A percentile compares a stretch with the other conserved stretches of the same genome.
Conservation (phyloP, 2,329 filamentous ascomycete species). For the Coniochaeta hoffmannii region DNA sequence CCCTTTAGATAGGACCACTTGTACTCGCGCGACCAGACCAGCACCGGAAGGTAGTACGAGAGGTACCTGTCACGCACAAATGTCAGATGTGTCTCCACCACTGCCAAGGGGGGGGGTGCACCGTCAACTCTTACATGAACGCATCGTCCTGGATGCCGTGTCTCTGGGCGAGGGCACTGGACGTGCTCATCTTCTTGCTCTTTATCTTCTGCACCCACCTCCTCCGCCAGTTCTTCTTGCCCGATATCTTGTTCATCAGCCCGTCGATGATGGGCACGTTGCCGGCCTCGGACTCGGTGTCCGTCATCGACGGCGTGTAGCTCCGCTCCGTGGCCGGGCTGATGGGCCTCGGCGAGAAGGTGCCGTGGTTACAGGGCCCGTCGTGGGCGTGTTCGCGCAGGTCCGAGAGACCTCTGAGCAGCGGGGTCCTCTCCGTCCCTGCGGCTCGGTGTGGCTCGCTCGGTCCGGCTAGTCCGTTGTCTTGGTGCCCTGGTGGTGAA, state of each 20-base stretch:
- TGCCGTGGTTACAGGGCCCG: slow-evolving; percentile 61
- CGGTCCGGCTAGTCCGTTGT: slow-evolving; percentile 16
- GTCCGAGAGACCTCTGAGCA: slow-evolving; percentile 31
- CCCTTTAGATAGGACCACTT: slow-evolving; percentile 73
- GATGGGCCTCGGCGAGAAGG: slow-evolving; percentile 62
- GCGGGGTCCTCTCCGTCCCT: slow-evolving; percentile 42
- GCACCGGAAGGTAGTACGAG: slow-evolving; percentile 84
- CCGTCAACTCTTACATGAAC: slow-evolving; percentile 54
- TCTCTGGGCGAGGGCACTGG: slow-evolving; percentile 61
- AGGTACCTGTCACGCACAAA: slow-evolving; percentile 67
- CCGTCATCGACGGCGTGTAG: slow-evolving; percentile 12
- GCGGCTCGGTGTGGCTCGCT: slow-evolving; percentile 11
- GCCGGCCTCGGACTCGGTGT: slow-evolving; percentile 21
- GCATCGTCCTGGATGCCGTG: slow-evolving; percentile 68
- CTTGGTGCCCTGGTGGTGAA: slow-evolving; percentile 6
- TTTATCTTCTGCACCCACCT: slow-evolving; percentile 44
- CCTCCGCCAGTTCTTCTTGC: slow-evolving; percentile 36
- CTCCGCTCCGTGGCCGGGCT: slow-evolving; percentile 33
- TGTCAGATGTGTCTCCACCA: too few species aligned
- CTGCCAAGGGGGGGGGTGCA: too few species aligned
- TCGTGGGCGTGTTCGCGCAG: slow-evolving; percentile 31
- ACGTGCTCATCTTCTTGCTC: slow-evolving; percentile 64
- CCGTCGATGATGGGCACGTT: slow-evolving; percentile 28
- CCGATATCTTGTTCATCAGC: slow-evolving; percentile 28
- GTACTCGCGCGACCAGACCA: slow-evolving; percentile 89